Evolutionary conservation across 192 early-diverging fungal genomes (phyloP), one percentile per base, ranked within the genome.

Genomic region (Thamnidium elegans): DNA sequence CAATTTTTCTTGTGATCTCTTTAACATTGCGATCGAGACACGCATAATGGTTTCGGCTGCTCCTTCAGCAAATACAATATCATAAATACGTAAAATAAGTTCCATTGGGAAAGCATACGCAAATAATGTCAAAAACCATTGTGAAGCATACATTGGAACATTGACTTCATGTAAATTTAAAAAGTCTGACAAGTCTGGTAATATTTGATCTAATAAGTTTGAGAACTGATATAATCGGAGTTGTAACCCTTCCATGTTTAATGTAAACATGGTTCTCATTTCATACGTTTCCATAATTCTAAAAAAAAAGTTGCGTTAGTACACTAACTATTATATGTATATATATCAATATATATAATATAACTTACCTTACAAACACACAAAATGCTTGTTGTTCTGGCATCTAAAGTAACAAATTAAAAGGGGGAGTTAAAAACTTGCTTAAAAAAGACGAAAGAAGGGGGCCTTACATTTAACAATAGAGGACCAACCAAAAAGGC

Each of bases 41-140:
- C 46, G 13, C 60, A 96, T 90, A n/a, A 42, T 59, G 9, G 91
- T 79, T 70, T 95, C 95, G 20, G 90, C 82, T 17, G 87, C 83
- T 51, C 96, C 94, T 71, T 98, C 93, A 4, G 88, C 84, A 68
- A 96, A 92, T 15, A 92, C 79, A 11, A 97, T 84, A 75, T 99
- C 97, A 72, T 93, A 88, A 32, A 95, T 92, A 14, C 95, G 87
- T 63, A 94, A 81, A 14, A 97, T 93, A 51, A 95, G 73, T 17
- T 87, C 79, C 55, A 97, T 78, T n/a, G 97, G 97, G 73, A 94
- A 95, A 4, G 90, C 87, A 79, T 96, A 97, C 0, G 96, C 95
- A 83, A 99, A 99, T 23, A 96, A 75, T 0, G 96, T 95, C 70
- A 99, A 77, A 77, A 97, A 97, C 96, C 97, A 99, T 59, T 59